Evolutionary conservation across 441 rosid species (phyloP).

Genomic region (Populus hybrid): DNA sequence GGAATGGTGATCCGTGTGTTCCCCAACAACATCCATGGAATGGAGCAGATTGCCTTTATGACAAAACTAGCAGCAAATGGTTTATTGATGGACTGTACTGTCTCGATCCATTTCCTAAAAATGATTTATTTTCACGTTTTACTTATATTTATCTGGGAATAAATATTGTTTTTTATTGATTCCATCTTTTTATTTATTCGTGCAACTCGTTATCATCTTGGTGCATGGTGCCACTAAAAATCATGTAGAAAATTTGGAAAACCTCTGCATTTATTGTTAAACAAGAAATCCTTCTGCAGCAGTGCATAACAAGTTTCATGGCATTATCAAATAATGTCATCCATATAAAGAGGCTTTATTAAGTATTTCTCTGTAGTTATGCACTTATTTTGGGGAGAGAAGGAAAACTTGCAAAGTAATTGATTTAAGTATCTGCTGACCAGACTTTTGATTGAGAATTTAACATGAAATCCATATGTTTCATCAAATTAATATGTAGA

Average conservation of each 20-base stretch:
- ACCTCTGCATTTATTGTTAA: background rate
- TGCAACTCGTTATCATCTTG: background rate
- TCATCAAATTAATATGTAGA: background rate
- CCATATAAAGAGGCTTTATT: background rate
- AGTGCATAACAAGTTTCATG: background rate
- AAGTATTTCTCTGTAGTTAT: background rate
- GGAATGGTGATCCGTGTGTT: constrained; percentile 99
- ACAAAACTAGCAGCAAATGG: constrained; percentile 68
- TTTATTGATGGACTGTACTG: constrained; percentile 94
- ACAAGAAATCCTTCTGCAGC: background rate
- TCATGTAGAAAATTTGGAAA: background rate
- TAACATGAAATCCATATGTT: background rate
- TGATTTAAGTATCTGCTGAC: background rate
- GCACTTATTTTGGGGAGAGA: background rate
- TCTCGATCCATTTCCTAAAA: constrained; percentile 27
- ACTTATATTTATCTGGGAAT: background rate
- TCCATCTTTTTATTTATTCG: background rate
- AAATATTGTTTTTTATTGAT: background rate
- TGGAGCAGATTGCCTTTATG: constrained; percentile 81
- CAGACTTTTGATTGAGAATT: background rate
- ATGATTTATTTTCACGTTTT: constrained; percentile 16
- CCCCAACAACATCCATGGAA: constrained; percentile 98
- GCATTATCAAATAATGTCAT: background rate
- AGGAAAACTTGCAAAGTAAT: background rate
- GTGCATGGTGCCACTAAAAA: background rate